A percentile compares a stretch with the other conserved stretches of the same genome.
These are phyloP conservation scores for Nitzschia putrida DNA, from an alignment of 108 stramenopile genomes.

Conservation along the genomic window DNA sequence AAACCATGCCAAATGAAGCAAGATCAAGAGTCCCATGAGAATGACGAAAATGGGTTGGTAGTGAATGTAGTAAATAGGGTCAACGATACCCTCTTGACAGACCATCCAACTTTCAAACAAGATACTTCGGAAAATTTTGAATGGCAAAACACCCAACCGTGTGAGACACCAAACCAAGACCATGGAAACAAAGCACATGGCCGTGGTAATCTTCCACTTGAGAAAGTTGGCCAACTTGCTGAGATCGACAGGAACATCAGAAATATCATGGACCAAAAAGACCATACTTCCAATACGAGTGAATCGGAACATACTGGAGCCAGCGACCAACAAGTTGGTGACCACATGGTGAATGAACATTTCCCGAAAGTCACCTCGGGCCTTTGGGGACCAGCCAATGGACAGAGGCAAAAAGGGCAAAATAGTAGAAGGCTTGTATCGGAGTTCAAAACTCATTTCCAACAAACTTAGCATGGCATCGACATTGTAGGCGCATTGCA, in stretches of 20 bases:
- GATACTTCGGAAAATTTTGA: conserved; percentile 67
- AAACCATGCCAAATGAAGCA: conserved; percentile 82
- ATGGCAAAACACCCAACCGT: conserved; percentile 68
- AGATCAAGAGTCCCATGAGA: conserved; percentile 56
- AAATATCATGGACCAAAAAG: conserved; percentile 82
- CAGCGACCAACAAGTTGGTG: conserved; percentile 71
- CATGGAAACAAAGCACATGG: conserved; percentile 70
- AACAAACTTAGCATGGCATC: conserved; percentile 76
- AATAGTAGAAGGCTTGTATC: conserved; percentile 1
- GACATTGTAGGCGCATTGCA: conserved; percentile 83
- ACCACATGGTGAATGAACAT: conserved; percentile 89
- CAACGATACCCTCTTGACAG: conserved; percentile 31
- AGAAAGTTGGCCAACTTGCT: conserved; percentile 89
- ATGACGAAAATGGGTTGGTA: conserved; percentile 57
- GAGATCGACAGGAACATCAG: conserved; percentile 86
- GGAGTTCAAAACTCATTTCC: conserved; percentile 60
- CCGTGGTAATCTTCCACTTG: conserved; percentile 83
- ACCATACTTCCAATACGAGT: conserved; percentile 79
- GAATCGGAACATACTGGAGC: conserved; percentile 66
- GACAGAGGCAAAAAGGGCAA: conserved; percentile 29
- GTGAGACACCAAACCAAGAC: conserved; percentile 76
- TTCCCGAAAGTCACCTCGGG: conserved; percentile 87
- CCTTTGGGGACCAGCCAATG: conserved; percentile 61
- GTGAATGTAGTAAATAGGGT: conserved; percentile 52
- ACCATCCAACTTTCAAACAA: conserved; percentile 59